Evolutionary conservation across 2,329 filamentous ascomycete genomes (phyloP).

Genomic region (Sordariomycetes sp.): DNA sequence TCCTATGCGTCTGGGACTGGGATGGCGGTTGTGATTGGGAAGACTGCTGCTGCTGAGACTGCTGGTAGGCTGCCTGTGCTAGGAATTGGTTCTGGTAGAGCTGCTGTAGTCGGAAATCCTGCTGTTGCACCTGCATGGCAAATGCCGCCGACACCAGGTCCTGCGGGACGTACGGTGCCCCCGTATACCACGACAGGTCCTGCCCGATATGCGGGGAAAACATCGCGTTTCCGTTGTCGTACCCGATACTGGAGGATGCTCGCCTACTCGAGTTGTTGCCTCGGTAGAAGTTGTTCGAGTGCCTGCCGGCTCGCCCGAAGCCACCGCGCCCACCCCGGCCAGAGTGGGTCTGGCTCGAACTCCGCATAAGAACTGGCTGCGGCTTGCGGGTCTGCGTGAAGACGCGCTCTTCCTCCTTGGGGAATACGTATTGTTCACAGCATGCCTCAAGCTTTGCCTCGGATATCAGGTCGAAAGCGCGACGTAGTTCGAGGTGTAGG

Average conservation of each 20-base stretch:
- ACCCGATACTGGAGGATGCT: slow-evolving; percentile 41
- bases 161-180: not conserved
- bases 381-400: slow-evolving; percentile 36
- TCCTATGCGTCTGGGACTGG: slow-evolving; percentile 23
- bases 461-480: slow-evolving; percentile 75
- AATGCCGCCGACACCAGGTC: not conserved
- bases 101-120: slow-evolving; percentile 7
- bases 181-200: slow-evolving; percentile 2
- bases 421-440: slow-evolving; percentile 82
- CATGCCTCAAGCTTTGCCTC: slow-evolving; percentile 70
- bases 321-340: slow-evolving; percentile 22
- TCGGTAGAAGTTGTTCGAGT: slow-evolving; percentile 29
- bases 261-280: slow-evolving; percentile 36
- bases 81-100: slow-evolving; percentile 10
- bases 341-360: slow-evolving; percentile 48
- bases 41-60: slow-evolving; percentile 5
- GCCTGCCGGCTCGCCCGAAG: slow-evolving; percentile 33
- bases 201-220: slow-evolving; percentile 1
- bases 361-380: slow-evolving; percentile 46
- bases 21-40: slow-evolving; percentile 18
- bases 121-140: slow-evolving; percentile 16
- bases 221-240: slow-evolving; percentile 23
- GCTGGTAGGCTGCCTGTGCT: slow-evolving; percentile 31
- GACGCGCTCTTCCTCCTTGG: slow-evolving; percentile 63
- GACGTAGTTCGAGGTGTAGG: slow-evolving; percentile 77